Evolutionary conservation across 1,284 basidiomycete genomes (phyloP).

Genomic region (Trichosporon ovoides): DNA sequence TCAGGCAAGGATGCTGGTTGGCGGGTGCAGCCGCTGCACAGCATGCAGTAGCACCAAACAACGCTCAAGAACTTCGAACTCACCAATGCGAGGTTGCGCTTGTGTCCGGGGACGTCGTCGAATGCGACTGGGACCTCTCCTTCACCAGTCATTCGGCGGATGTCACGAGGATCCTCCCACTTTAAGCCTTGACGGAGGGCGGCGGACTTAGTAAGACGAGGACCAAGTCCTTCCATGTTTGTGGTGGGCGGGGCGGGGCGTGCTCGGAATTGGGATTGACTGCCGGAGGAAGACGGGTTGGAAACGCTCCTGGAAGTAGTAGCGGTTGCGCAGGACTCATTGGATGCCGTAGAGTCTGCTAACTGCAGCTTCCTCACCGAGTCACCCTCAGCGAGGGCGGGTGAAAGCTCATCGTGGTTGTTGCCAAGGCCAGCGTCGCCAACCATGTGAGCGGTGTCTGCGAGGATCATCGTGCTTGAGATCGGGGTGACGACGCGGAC

Average conservation of each 20-base stretch:
- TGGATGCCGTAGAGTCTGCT: not conserved
- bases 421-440: not conserved
- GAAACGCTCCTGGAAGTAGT: not conserved
- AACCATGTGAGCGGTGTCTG: not conserved
- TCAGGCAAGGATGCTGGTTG: no score
- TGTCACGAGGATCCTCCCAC: conserved; percentile 29
- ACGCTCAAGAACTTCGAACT: conserved; percentile 8
- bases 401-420: not conserved
- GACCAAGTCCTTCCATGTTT: conserved; percentile 22
- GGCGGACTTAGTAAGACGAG: conserved; percentile 35
- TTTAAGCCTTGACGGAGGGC: conserved; percentile 31
- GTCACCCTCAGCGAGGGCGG: not conserved
- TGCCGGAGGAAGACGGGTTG: not conserved
- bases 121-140: conserved; percentile 15
- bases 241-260: conserved; percentile 25
- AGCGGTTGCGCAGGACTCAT: conserved; percentile 4
- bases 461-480: not conserved
- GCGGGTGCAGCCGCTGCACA: no score
- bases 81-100: conserved; percentile 28
- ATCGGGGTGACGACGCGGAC: conserved; percentile 1
- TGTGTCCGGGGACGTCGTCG: conserved; percentile 30
- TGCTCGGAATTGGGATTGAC: conserved; percentile 22
- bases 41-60: not conserved
- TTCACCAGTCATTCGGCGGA: conserved; percentile 11
- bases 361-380: not conserved